phyloP scores from a whole-genome alignment of 352 stramenopile species.

The Phytophthora chlamydospora region DNA sequence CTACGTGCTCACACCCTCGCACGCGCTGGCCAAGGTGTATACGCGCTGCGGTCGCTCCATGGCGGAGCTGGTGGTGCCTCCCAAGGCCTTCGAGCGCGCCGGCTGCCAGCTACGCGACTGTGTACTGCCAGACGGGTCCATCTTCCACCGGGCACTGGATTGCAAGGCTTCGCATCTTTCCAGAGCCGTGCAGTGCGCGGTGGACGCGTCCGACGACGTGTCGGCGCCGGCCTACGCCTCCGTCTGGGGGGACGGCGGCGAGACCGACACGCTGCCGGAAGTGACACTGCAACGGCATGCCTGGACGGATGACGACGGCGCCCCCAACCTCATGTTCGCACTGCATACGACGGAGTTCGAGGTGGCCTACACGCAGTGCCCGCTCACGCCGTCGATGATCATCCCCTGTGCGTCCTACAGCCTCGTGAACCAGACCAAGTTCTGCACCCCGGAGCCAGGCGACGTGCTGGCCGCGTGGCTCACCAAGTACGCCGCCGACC shows the following conservation, averaged over 20 bases:
- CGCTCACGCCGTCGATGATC: constrained; percentile 50
- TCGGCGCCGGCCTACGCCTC: constrained; percentile 43
- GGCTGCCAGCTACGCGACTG: constrained; percentile 46
- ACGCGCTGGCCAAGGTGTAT: constrained; percentile 51
- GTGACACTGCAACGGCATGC: constrained; percentile 61
- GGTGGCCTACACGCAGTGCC: constrained; percentile 58
- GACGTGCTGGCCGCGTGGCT: constrained; percentile 56
- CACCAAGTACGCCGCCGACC: constrained; percentile 53
- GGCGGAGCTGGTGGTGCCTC: constrained; percentile 63
- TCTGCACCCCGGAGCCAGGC: constrained; percentile 42
- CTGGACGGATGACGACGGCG: constrained; percentile 35
- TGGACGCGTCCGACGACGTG: constrained; percentile 43
- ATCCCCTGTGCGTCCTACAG: constrained; percentile 66
- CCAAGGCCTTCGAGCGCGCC: constrained; percentile 60
- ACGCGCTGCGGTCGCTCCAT: constrained; percentile 71
- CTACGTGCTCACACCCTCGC: constrained; percentile 52
- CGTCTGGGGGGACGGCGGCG: constrained; percentile 68
- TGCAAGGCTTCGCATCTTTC: constrained; percentile 56
- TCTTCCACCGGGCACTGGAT: constrained; percentile 45
- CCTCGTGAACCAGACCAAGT: constrained; percentile 43
- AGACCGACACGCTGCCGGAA: constrained; percentile 52
- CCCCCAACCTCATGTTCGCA: constrained; percentile 58
- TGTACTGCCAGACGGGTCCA: constrained; percentile 22
- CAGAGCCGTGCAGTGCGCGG: constrained; percentile 56
- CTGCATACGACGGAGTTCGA: constrained; percentile 54